Conservation (phyloP, 169 alveolate genomes). For the Miamiensis avidus region DNA sequence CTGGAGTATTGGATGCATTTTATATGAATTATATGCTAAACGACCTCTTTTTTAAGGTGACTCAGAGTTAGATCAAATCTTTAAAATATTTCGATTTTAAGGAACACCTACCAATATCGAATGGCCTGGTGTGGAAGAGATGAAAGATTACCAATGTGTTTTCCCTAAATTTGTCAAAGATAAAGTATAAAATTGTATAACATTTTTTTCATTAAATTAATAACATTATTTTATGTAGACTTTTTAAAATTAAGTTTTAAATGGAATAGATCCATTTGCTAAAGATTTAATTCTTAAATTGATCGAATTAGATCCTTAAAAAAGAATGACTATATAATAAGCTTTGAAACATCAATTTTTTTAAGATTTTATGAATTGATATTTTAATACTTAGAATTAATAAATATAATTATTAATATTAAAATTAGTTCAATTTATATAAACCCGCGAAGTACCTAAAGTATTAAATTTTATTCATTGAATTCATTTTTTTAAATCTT, state of each 20-base stretch:
- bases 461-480: too few relatives aligned
- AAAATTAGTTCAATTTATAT: too few relatives aligned
- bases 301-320: conserved; percentile 28
- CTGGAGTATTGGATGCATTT: conserved; percentile 74
- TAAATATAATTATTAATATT: too few relatives aligned
- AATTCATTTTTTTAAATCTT: too few relatives aligned
- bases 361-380: too few relatives aligned
- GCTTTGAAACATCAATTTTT: conserved; percentile 46
- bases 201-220: conserved; percentile 19
- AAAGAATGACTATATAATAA: conserved; percentile 23
- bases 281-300: conserved; percentile 4
- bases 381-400: too few relatives aligned
- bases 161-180: conserved; percentile 37
- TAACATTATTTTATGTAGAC: neutral
- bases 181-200: conserved; percentile 2
- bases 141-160: conserved; percentile 43
- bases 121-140: conserved; percentile 59
- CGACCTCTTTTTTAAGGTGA: conserved; percentile 59
- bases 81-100: conserved; percentile 65
- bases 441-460: too few relatives aligned
- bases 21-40: conserved; percentile 70
- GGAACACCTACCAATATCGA: conserved; percentile 69
- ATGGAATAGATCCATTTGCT: conserved; percentile 6
- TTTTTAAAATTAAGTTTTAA: neutral
- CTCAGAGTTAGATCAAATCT: conserved; percentile 68